These are phyloP conservation scores for Eryngium alpinum DNA, from an alignment of 140 eudicot genomes.

Conservation along the genomic window DNA sequence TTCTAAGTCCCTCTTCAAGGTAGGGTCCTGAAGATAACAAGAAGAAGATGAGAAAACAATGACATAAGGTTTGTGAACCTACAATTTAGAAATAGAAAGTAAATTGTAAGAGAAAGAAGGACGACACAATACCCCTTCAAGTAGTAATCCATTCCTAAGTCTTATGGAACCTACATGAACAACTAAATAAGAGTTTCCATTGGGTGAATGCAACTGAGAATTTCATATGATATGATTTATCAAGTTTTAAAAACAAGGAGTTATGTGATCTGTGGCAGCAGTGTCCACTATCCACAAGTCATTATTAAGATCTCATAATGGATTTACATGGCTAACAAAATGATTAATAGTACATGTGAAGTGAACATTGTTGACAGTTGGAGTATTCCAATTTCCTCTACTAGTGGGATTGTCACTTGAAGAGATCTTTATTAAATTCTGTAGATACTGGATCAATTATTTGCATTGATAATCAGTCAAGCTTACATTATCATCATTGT, in stretches of 20 bases:
- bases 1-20: neutral
- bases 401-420: no score
- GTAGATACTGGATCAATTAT: no score
- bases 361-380: neutral
- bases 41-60: no score
- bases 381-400: no score
- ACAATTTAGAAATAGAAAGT: neutral
- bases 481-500: no score
- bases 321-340: no score
- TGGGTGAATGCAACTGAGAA: neutral
- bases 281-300: constrained; percentile 10
- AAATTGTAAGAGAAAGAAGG: neutral
- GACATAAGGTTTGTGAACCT: no score
- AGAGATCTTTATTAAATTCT: no score
- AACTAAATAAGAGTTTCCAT: neutral
- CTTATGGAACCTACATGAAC: neutral
- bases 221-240: neutral
- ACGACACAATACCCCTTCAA: constrained; percentile 1
- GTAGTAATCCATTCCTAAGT: no score
- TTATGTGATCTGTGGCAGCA: neutral
- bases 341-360: neutral
- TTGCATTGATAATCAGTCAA: no score
- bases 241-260: neutral
- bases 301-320: no score
- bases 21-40: neutral